Conservation (phyloP, 768 basidiomycete species). For the Tulasnella sp. region DNA sequence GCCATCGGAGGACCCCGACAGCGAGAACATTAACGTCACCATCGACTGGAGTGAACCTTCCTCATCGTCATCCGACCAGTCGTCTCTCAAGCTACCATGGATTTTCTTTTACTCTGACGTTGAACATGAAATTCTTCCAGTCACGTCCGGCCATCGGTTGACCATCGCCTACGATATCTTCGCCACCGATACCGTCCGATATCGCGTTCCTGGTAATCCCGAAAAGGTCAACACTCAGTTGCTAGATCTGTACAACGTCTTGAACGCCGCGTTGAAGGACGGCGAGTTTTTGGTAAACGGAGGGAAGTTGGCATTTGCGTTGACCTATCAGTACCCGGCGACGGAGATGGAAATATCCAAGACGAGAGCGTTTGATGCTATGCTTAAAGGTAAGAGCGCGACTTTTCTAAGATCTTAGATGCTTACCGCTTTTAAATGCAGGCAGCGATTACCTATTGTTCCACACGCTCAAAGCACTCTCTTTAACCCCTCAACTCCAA, state of each 20-base stretch:
- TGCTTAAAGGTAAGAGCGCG: neutral
- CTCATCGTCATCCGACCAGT: neutral
- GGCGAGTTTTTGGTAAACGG: constrained; percentile 8
- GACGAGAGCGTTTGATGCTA: neutral
- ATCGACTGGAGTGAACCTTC: constrained; percentile 6
- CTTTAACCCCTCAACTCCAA: neutral
- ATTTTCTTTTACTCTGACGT: constrained; percentile 35
- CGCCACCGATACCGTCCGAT: neutral
- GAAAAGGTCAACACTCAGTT: neutral
- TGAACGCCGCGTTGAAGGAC: neutral
- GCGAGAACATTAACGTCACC: neutral
- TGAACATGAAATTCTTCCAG: constrained; percentile 35
- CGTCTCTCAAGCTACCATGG: constrained; percentile 23
- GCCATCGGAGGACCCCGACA: neutral
- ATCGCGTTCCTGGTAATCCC: neutral
- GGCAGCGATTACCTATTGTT: neutral
- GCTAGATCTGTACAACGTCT: neutral
- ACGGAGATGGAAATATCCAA: neutral
- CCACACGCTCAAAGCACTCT: neutral
- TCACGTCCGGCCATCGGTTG: constrained; percentile 33
- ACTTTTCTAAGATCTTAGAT: neutral
- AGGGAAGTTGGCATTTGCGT: constrained; percentile 10
- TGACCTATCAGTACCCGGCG: constrained; percentile 7
- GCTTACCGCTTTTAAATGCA: neutral
- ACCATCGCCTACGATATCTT: constrained; percentile 29